Conservation (phyloP, 179 eudicot genomes). For the Monotropa hypopitys region DNA sequence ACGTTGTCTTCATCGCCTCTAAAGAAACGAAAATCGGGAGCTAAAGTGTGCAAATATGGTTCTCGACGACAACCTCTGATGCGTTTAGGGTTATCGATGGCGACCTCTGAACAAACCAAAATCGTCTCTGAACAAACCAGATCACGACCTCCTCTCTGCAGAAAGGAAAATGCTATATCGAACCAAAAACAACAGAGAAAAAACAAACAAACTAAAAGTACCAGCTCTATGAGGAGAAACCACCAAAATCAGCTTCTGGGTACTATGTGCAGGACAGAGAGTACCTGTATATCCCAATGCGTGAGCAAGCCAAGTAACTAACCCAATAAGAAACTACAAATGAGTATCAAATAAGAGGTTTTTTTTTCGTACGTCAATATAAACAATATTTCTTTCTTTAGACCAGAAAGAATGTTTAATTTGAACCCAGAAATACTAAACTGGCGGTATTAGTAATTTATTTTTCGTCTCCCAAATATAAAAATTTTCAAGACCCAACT, state of each 20-base stretch:
- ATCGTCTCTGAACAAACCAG: too few relatives aligned
- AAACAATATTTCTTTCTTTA: too few relatives aligned
- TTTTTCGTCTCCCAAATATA: background rate
- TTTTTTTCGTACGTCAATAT: background rate
- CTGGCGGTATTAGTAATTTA: background rate
- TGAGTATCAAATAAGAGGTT: background rate
- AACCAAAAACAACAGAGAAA: background rate
- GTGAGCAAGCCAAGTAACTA: background rate
- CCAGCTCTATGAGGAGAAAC: slow-evolving; percentile 97
- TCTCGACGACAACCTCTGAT: too few relatives aligned
- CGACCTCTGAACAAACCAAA: too few relatives aligned
- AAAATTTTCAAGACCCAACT: background rate
- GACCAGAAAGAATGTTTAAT: background rate
- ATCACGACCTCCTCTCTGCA: too few relatives aligned
- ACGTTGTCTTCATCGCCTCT: too few relatives aligned
- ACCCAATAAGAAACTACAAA: background rate
- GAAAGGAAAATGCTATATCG: background rate
- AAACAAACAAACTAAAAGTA: slow-evolving; percentile 12
- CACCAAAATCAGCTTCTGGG: slow-evolving; percentile 56
- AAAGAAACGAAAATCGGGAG: too few relatives aligned
- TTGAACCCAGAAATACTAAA: background rate
- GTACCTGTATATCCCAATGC: slow-evolving; percentile 17
- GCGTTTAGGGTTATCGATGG: too few relatives aligned
- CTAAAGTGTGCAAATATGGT: too few relatives aligned
- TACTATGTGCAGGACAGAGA: slow-evolving; percentile 17